Evolutionary conservation across 192 early-diverging fungal genomes (phyloP).

Genomic region (Backusella psychrophila): DNA sequence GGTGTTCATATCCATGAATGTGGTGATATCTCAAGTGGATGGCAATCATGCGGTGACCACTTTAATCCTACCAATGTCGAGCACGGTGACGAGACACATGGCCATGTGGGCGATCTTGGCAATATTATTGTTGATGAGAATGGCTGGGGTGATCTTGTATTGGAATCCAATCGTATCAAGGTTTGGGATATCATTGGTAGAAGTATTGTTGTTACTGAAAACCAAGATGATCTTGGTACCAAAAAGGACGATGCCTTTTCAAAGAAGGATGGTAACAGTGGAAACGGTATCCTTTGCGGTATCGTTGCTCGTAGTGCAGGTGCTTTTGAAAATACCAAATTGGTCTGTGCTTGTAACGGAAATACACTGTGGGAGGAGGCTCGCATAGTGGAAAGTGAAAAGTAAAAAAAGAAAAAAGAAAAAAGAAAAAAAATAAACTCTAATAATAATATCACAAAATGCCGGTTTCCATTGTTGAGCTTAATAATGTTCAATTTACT

Average conservation of each 20-base stretch:
- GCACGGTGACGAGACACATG: conserved; percentile 46
- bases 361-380: conserved; percentile 89
- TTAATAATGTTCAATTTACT: too few species aligned
- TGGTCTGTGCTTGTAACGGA: conserved; percentile 82
- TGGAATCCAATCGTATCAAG: conserved; percentile 70
- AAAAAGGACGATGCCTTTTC: conserved; percentile 7
- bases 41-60: conserved; percentile 50
- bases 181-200: conserved; percentile 92
- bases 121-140: conserved; percentile 63
- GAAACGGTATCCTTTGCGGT: conserved; percentile 69
- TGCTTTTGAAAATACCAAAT: conserved; percentile 87
- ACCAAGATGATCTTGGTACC: conserved; percentile 53
- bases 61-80: conserved; percentile 47
- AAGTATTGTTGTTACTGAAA: conserved; percentile 70
- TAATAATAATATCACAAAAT: too few species aligned
- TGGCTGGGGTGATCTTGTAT: conserved; percentile 73
- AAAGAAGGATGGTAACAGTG: conserved; percentile 53
- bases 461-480: too few species aligned
- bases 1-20: conserved; percentile 75
- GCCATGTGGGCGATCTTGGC: conserved; percentile 65
- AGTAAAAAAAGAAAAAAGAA: background rate
- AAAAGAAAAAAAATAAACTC: too few species aligned
- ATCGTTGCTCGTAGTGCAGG: conserved; percentile 89
- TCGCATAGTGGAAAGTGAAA: conserved; percentile 11
- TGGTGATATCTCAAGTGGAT: conserved; percentile 74